Evolutionary conservation across 73 alveolate genomes (phyloP).

Genomic region (Paraurostyla sp.): DNA sequence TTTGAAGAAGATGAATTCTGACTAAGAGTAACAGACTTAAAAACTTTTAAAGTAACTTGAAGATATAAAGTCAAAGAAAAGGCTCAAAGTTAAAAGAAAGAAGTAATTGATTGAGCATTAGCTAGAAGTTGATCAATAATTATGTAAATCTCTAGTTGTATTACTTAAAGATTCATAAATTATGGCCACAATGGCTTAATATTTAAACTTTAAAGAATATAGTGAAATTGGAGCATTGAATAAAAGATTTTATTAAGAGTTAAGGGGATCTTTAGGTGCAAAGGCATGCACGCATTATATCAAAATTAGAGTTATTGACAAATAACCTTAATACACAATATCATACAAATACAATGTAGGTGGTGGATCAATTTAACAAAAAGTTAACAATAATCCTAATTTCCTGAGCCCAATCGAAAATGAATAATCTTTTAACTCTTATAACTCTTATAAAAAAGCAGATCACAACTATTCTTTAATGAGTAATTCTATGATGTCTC

Average conservation of each 20-base stretch:
- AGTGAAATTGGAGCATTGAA: slow-evolving; percentile 18
- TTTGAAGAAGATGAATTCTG: background rate
- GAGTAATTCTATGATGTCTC: background rate
- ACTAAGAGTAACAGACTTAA: background rate
- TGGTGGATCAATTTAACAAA: background rate
- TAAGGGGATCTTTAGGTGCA: slow-evolving; percentile 49
- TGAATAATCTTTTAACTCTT: background rate
- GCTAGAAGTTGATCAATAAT: background rate
- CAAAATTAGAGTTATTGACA: slow-evolving; percentile 4
- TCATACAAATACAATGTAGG: slow-evolving; percentile 7
- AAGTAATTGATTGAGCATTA: background rate
- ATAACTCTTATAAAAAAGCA: background rate
- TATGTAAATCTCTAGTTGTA: background rate
- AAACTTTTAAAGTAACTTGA: background rate
- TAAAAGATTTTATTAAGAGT: slow-evolving; percentile 5
- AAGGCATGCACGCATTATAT: slow-evolving; percentile 44
- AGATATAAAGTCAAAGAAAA: background rate
- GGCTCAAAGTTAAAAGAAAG: background rate
- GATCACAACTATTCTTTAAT: background rate
- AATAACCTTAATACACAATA: slow-evolving; percentile 12
- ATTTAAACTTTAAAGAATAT: slow-evolving; percentile 24
- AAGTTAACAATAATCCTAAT: background rate
- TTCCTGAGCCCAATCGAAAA: slow-evolving; percentile 5
- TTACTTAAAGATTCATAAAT: background rate
- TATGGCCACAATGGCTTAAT: slow-evolving; percentile 24